Evolutionary conservation across 2,329 filamentous ascomycete species (phyloP).

Genomic region (Calonectria leucothoes): DNA sequence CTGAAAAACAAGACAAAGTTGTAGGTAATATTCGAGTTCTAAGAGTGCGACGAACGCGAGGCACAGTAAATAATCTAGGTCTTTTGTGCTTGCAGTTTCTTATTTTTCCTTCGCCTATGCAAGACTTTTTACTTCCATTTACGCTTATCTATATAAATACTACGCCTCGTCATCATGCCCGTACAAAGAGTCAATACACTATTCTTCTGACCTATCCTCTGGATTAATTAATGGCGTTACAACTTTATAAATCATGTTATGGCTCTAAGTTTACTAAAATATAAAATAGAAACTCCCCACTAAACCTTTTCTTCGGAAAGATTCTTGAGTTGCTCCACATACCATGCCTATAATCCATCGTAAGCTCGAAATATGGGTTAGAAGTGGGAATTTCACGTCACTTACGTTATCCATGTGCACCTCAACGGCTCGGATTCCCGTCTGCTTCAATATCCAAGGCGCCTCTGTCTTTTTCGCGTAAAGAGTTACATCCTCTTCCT

Average conservation of each 20-base stretch:
- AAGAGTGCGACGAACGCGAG: too few relatives aligned
- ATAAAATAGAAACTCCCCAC: neutral
- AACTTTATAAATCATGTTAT: neutral
- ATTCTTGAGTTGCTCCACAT: conserved; percentile 10
- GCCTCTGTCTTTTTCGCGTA: conserved; percentile 20
- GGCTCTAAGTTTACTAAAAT: neutral
- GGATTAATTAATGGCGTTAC: too few relatives aligned
- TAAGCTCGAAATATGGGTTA: neutral
- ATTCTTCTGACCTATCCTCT: too few relatives aligned
- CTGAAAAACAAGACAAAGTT: too few relatives aligned
- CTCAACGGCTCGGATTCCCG: conserved; percentile 13
- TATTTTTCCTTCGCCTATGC: too few relatives aligned
- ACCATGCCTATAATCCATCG: neutral
- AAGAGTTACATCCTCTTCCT: conserved; percentile 2
- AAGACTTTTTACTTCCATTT: too few relatives aligned
- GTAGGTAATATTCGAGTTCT: too few relatives aligned
- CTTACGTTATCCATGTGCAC: conserved; percentile 22
- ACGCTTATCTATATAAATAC: too few relatives aligned
- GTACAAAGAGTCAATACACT: too few relatives aligned
- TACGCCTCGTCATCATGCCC: too few relatives aligned
- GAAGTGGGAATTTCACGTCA: neutral
- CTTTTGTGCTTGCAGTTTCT: too few relatives aligned
- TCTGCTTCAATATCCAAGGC: conserved; percentile 18
- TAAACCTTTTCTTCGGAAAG: conserved; percentile 1
- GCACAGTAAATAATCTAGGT: too few relatives aligned